Conservation (phyloP, 108 stramenopile genomes). For the Schizochytrium sp. region DNA sequence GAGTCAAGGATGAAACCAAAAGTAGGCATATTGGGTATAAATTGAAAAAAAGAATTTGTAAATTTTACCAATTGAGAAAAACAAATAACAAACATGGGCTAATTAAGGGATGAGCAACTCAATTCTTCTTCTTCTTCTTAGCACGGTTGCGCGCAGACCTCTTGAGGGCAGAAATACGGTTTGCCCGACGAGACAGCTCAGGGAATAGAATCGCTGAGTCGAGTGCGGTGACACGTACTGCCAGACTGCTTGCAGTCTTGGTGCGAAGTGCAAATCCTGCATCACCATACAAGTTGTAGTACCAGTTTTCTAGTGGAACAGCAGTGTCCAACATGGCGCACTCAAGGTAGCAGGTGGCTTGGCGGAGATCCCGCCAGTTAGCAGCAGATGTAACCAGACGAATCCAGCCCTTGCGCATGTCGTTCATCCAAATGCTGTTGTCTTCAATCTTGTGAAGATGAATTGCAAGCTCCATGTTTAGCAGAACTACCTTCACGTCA, state of each 20-base stretch:
- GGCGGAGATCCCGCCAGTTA: conserved; percentile 46
- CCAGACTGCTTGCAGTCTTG: conserved; percentile 18
- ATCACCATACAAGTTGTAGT: conserved; percentile 36
- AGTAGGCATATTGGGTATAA: no score
- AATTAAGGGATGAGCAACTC: neutral
- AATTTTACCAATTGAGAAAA: no score
- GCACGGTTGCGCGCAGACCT: conserved; percentile 13
- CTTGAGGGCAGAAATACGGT: neutral
- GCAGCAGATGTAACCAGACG: conserved; percentile 52
- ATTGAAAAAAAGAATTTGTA: no score
- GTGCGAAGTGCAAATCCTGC: conserved; percentile 58
- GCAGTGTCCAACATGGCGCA: neutral
- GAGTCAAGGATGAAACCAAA: no score
- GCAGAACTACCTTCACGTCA: conserved; percentile 40
- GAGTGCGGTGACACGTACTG: neutral
- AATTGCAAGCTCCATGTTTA: conserved; percentile 28
- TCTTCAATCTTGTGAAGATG: conserved; percentile 4
- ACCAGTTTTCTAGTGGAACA: conserved; percentile 43
- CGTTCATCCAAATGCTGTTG: conserved; percentile 1
- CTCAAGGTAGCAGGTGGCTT: conserved; percentile 31
- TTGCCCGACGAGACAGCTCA: conserved; percentile 41
- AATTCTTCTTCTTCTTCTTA: conserved; percentile 48
- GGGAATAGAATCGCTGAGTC: conserved; percentile 7
- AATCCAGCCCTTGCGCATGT: conserved; percentile 10
- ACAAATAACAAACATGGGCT: no score